These are phyloP conservation scores for Beauveria brongniartii DNA, from an alignment of 2,329 filamentous ascomycete species.

Conservation along the genomic window DNA sequence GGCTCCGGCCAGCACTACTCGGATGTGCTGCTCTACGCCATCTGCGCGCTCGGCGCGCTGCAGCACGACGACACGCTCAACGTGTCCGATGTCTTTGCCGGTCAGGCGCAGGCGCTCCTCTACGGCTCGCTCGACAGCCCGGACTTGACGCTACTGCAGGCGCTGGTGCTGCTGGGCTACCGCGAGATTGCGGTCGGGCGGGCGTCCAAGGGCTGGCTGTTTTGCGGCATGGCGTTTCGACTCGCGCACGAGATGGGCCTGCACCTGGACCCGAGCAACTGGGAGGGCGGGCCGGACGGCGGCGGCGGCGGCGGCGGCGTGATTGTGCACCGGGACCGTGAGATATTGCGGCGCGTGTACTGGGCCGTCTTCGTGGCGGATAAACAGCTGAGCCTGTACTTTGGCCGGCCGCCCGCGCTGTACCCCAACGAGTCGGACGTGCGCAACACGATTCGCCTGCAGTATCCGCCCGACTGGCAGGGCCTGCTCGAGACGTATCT, in stretches of 20 bases:
- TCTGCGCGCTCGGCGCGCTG: slow-evolving; percentile 41
- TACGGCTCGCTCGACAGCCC: slow-evolving; percentile 36
- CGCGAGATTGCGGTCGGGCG: slow-evolving; percentile 38
- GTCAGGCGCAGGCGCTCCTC: slow-evolving; percentile 36
- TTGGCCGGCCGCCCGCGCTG: slow-evolving; percentile 41
- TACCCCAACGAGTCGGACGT: slow-evolving; percentile 43
- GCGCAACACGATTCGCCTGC: slow-evolving; percentile 37
- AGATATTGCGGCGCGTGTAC: slow-evolving; percentile 40
- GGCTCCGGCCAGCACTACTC: slow-evolving; percentile 41
- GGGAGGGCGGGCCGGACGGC: slow-evolving; percentile 23
- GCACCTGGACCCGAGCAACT: slow-evolving; percentile 43
- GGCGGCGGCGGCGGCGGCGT: no score
- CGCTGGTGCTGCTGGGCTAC: slow-evolving; percentile 37
- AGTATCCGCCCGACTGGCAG: slow-evolving; percentile 41
- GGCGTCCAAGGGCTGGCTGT: slow-evolving; percentile 43
- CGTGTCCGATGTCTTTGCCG: slow-evolving; percentile 35
- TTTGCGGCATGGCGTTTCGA: slow-evolving; percentile 44
- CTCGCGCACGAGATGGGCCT: slow-evolving; percentile 44
- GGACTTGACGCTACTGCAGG: slow-evolving; percentile 38
- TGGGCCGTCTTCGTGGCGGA: slow-evolving; percentile 43
- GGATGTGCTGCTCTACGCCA: slow-evolving; percentile 38
- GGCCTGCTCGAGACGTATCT: slow-evolving; percentile 40
- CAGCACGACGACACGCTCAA: slow-evolving; percentile 32
- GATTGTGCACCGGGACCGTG: slow-evolving; percentile 29
- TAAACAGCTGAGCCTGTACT: slow-evolving; percentile 43